These are phyloP conservation scores for Teunomyces tritomae DNA, from an alignment of 805 yeast genomes.

Conservation along the genomic window DNA sequence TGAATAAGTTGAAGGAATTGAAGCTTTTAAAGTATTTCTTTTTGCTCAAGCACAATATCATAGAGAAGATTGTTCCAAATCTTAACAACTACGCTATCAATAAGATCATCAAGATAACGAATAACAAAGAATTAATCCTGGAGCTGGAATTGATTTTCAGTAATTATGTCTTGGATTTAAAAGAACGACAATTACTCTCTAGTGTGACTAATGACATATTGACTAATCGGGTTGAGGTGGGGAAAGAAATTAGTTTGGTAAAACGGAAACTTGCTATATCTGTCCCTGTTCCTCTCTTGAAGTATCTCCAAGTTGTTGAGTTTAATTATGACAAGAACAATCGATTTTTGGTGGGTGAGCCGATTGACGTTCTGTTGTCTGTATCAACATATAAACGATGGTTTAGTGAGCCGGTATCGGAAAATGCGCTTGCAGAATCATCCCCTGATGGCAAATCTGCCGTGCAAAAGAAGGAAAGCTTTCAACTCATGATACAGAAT, in stretches of 20 bases:
- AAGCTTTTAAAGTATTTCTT: slow-evolving; percentile 19
- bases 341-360: slow-evolving; percentile 61
- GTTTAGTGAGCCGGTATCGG: slow-evolving; percentile 23
- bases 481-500: slow-evolving; percentile 47
- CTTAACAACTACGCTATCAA: slow-evolving; percentile 29
- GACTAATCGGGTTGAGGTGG: neutral
- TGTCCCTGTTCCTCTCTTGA: slow-evolving; percentile 62
- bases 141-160: slow-evolving; percentile 13
- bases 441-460: slow-evolving; percentile 14
- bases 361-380: slow-evolving; percentile 45
- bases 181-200: slow-evolving; percentile 11
- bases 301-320: slow-evolving; percentile 59
- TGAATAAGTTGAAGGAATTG: slow-evolving; percentile 12
- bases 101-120: slow-evolving; percentile 16
- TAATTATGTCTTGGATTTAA: slow-evolving; percentile 7
- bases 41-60: slow-evolving; percentile 18
- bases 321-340: slow-evolving; percentile 36
- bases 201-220: slow-evolving; percentile 6
- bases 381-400: slow-evolving; percentile 48
- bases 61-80: slow-evolving; percentile 24
- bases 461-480: slow-evolving; percentile 17
- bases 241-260: neutral
- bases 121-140: slow-evolving; percentile 14
- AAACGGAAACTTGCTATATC: slow-evolving; percentile 40
- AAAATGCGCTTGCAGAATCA: slow-evolving; percentile 21